Base-by-base conservation (phyloP, 2,329 filamentous ascomycete genomes). In the Ascochyta lentis region DNA sequence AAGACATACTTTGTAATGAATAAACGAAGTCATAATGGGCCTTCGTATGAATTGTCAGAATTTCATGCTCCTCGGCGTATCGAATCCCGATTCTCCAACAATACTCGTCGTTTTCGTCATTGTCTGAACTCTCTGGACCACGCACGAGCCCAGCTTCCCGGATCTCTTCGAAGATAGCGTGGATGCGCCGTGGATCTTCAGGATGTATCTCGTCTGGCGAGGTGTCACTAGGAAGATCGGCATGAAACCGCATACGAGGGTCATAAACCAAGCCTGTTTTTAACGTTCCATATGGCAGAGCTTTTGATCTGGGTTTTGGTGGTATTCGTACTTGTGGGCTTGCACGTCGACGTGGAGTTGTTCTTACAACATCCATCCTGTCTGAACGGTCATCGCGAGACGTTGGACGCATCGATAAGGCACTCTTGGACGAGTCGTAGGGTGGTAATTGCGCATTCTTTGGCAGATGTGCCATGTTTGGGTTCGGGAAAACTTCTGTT, bases 211-310 rank as follows among this genome's bases (percentile, higher is more conserved):
- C 89, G 43, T 87, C 84, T 1, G 84, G 83, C 0, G 68, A 60
- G 49, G 63, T 64, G 27, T 66, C 57, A 16, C 79, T 76, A 3
- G 80, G 78, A 3, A 82, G 79, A 71, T 97, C 96, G 50, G 92
- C 90, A 73, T 99, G 95, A 58, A 96, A 89, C 58, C 95, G 92
- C 95, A 99, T 99, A 29, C 94, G 87, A 54, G 91, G 88, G 78
- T 99, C 95, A 72, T 98, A 99, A 63, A 83, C 79, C 2, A 83
- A 69, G 0, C 80, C 80, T 8, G 80, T 80, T 57, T 64, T 73
- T 26, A 62, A 66, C 3, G 71, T 68, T 23, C 69, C 63, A 42
- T 73, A 70, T 6, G 68, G 67, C 2, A 75, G 63, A 7, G 62
- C 64, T n/a, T 66, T 49, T 53, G 73, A 78, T 51, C 73, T 77